Evolutionary conservation across 495 filamentous ascomycete genomes (phyloP).

Genomic region (Podospora fimiseda): DNA sequence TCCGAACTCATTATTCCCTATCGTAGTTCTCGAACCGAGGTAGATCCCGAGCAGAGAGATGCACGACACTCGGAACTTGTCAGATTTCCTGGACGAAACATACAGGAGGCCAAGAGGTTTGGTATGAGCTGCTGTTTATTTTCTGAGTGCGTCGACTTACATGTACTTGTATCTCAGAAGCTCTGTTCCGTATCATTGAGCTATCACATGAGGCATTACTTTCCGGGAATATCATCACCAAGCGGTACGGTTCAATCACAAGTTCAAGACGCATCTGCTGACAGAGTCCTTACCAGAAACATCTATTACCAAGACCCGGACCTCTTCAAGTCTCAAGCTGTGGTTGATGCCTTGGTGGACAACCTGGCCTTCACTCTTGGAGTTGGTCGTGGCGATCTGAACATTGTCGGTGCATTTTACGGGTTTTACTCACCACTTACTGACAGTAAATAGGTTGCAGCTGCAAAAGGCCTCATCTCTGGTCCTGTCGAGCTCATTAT

Average conservation of each 20-base stretch:
- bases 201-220: constrained; percentile 63
- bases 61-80: constrained; percentile 15
- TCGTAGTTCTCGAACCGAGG: constrained; percentile 2
- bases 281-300: constrained; percentile 51
- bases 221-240: constrained; percentile 59
- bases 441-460: constrained; percentile 55
- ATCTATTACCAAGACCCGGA: constrained; percentile 85
- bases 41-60: neutral
- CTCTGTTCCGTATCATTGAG: constrained; percentile 60
- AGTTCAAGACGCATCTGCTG: neutral
- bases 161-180: too few species aligned
- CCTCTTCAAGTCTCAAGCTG: constrained; percentile 67
- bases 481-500: constrained; percentile 24
- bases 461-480: constrained; percentile 43
- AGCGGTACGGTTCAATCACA: constrained; percentile 49
- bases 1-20: constrained; percentile 42
- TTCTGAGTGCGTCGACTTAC: neutral
- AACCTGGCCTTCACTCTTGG: constrained; percentile 75
- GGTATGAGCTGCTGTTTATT: constrained; percentile 23
- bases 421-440: neutral
- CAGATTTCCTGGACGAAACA: constrained; percentile 34
- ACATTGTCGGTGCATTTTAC: too few species aligned
- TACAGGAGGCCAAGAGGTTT: constrained; percentile 33
- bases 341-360: constrained; percentile 75
- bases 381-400: constrained; percentile 54